phyloP scores from a whole-genome alignment of 306 rosid species.

The Rosa rugosa region DNA sequence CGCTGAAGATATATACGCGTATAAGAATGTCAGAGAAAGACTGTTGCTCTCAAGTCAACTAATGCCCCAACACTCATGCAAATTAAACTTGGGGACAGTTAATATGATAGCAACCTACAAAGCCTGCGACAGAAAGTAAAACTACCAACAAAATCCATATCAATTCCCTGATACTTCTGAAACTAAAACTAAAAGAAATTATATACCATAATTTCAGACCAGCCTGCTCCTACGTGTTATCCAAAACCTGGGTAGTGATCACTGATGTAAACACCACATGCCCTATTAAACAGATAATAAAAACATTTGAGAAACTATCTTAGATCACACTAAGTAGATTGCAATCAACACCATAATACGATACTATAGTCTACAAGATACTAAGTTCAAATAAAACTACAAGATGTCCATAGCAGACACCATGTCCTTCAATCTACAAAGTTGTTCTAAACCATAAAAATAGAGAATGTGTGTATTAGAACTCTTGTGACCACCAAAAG shows the following conservation, averaged over 20 bases:
- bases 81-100: not conserved
- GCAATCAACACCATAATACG: slow-evolving; percentile 12
- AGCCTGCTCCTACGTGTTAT: not conserved
- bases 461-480: slow-evolving; percentile 19
- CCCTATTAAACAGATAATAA: not conserved
- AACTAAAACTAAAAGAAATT: not conserved
- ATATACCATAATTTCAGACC: not conserved
- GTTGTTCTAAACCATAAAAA: slow-evolving; percentile 31
- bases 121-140: not conserved
- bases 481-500: slow-evolving; percentile 39
- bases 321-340: slow-evolving; percentile 19
- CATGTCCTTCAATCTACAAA: slow-evolving; percentile 26
- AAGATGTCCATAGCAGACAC: slow-evolving; percentile 27
- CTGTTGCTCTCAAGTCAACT: not conserved
- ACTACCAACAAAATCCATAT: not conserved
- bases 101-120: not conserved
- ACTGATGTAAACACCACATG: not conserved
- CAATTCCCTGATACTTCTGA: not conserved
- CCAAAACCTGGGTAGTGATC: not conserved
- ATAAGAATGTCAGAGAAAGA: not conserved
- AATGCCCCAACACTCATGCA: not conserved
- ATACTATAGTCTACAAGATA: slow-evolving; percentile 30
- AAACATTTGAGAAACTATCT: not conserved
- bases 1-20: not conserved
- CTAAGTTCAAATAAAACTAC: slow-evolving; percentile 28